A percentile compares a stretch with the other conserved stretches of the same genome.
Evolutionary conservation across 2,329 filamentous ascomycete genomes (phyloP).

Genomic region (Rhynchosporium secalis): DNA sequence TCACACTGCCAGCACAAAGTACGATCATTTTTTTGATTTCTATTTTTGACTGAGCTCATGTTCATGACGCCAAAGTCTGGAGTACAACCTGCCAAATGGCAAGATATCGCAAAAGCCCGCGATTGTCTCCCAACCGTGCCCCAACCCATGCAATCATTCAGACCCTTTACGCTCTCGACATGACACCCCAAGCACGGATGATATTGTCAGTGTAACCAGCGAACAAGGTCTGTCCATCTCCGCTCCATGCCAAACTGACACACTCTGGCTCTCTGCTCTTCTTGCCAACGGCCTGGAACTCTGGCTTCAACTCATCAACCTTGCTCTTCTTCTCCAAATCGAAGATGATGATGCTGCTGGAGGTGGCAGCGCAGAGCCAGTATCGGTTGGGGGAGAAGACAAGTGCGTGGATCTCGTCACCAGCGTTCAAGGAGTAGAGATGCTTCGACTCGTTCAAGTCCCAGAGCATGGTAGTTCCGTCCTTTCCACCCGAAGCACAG

Average conservation of each 20-base stretch:
- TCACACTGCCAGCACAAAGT: slow-evolving; percentile 7
- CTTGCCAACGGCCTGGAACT: slow-evolving; percentile 94
- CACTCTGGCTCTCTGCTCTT: slow-evolving; percentile 99
- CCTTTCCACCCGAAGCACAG: slow-evolving; percentile 98
- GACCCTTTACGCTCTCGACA: slow-evolving; percentile 77
- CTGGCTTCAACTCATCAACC: slow-evolving; percentile 99
- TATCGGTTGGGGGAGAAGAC: slow-evolving; percentile 99
- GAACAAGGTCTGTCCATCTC: slow-evolving; percentile 98
- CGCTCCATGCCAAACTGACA: slow-evolving; percentile 94
- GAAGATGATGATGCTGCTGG: slow-evolving; percentile 99
- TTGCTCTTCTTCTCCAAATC: slow-evolving; percentile 99
- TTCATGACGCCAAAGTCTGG: slow-evolving; percentile 37
- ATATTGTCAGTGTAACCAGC: slow-evolving; percentile 99
- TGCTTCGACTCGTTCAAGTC: slow-evolving; percentile 99
- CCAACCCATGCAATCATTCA: slow-evolving; percentile 31
- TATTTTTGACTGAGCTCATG: slow-evolving; percentile 39
- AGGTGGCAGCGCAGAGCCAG: slow-evolving; percentile 99
- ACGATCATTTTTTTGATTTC: slow-evolving; percentile 26
- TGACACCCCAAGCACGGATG: slow-evolving; percentile 96
- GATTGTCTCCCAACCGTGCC: slow-evolving; percentile 37
- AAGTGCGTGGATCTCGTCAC: slow-evolving; percentile 99
- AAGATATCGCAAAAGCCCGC: slow-evolving; percentile 38
- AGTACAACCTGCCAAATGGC: slow-evolving; percentile 39
- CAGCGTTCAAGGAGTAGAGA: slow-evolving; percentile 98
- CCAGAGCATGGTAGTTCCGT: slow-evolving; percentile 99